Conservation (phyloP, 2,329 filamentous ascomycete genomes). For the Exophiala sideris region DNA sequence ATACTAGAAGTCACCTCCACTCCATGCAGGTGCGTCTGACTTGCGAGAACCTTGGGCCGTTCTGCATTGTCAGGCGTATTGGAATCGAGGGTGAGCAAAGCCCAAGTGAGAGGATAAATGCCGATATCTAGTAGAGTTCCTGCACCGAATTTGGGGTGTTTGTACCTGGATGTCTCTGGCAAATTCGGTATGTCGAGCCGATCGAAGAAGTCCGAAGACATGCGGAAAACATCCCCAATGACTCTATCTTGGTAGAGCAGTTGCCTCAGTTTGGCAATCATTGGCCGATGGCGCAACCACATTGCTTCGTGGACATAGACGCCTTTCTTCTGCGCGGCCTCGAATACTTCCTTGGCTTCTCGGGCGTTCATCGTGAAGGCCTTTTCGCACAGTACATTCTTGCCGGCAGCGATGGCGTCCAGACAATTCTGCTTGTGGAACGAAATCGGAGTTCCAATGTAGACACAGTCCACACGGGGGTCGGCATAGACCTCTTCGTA, state of each 20-base stretch:
- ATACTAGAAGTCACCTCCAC: constrained; percentile 36
- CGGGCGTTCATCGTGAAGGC: constrained; percentile 79
- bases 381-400: constrained; percentile 58
- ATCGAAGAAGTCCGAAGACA: constrained; percentile 50
- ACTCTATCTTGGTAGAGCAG: constrained; percentile 48
- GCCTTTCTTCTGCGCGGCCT: constrained; percentile 68
- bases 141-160: constrained; percentile 77
- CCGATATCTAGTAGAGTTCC: constrained; percentile 80
- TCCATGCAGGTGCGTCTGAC: constrained; percentile 35
- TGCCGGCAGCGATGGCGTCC: not conserved
- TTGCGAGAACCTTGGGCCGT: constrained; percentile 63
- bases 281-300: constrained; percentile 83
- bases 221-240: constrained; percentile 55
- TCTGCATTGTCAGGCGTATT: constrained; percentile 61
- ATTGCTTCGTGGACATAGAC: constrained; percentile 69
- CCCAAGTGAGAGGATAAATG: constrained; percentile 85
- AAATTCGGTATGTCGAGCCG: constrained; percentile 16
- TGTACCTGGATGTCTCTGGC: constrained; percentile 43
- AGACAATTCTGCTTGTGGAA: no score
- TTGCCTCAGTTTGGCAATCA: constrained; percentile 65
- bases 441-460: constrained; percentile 29
- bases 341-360: constrained; percentile 69
- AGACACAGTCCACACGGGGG: constrained; percentile 31
- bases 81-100: constrained; percentile 81
- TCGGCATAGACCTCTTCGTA: constrained; percentile 26